A percentile compares a stretch with the other conserved stretches of the same genome.
Conservation (phyloP, 306 rosid genomes). For the Lithocarpus polystachyus region DNA sequence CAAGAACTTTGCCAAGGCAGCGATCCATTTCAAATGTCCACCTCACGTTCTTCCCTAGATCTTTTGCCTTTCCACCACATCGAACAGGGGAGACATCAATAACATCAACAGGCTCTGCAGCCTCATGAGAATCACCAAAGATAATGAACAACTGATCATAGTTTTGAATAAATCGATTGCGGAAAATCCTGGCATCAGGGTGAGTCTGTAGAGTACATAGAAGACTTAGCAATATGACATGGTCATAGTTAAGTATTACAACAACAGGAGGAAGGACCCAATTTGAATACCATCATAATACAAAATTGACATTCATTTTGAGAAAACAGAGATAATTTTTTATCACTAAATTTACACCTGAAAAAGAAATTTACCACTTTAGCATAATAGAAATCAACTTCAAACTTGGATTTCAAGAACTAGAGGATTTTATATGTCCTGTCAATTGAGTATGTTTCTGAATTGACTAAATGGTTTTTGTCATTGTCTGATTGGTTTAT, state of each 20-base stretch:
- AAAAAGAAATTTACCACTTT: not conserved
- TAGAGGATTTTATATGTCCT: not conserved
- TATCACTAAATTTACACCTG: not conserved
- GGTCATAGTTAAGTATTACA: not conserved
- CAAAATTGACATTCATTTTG: not conserved
- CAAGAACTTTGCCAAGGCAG: constrained; percentile 40
- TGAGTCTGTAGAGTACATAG: constrained; percentile 35
- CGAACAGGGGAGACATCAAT: constrained; percentile 29
- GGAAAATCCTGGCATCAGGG: constrained; percentile 46
- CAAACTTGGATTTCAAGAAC: not conserved
- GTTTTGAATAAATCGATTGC: constrained; percentile 43
- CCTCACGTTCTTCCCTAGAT: constrained; percentile 34
- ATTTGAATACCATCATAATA: not conserved
- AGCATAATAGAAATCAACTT: not conserved
- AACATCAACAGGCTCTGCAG: constrained; percentile 16
- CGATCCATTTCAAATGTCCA: constrained; percentile 61
- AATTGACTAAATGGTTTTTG: not conserved
- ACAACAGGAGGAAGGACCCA: not conserved
- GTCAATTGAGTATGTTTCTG: not conserved
- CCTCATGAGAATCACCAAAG: constrained; percentile 41
- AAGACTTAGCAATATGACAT: constrained; percentile 11
- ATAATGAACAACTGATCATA: constrained; percentile 42
- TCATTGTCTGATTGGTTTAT: no score
- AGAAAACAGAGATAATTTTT: not conserved
- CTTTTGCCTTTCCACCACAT: constrained; percentile 29